Base-by-base conservation (phyloP, 164 flowering plant species). In the Umbellularia californica region DNA sequence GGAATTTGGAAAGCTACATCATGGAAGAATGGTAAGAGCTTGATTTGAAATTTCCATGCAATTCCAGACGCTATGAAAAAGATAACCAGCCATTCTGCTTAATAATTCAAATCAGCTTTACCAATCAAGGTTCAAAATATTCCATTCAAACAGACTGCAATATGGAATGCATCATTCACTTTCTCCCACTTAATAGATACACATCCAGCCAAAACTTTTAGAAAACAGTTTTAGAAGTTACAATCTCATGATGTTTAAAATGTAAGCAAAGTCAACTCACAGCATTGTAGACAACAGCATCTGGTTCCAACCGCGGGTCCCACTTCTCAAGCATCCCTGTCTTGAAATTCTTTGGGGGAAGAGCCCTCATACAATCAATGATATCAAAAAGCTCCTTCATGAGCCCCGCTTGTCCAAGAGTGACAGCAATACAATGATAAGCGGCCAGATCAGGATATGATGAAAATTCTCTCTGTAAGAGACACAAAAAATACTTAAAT, bases 351-450 rank as follows among this genome's bases (percentile, higher is more conserved):
- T 89, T 88, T 71, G 77, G 80, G 13, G 98, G 98, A 80, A 82
- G 88, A 77, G 91, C 88, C 55, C 87, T 84, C 97, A 95, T 91
- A 83, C 78, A 82, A 81, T 95, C 98, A 58, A 95, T 91, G 58
- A 95, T 94, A 84, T 92, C 92, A 85, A 92, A 95, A 65, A 95
- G 93, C 86, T 92, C 97, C 84, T 87, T 90, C 85, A 92, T 79
- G 74, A 89, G 81, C 64, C 98, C 98, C 24, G 97, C 97, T 89
- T 91, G 98, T 76, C 98, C 98, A 87, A 95, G 97, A 75, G 92
- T 91, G 76, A 95, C 89, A 28, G 97, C 93, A 75, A 92, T 94
- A 72, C 85, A 85, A 81, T 71, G 97, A 84, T 95, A 95, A 33
- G 97, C 90, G 65, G 93, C 92, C 69, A 90, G 77, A 82, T 95